Base-by-base conservation (phyloP, 1,284 basidiomycete genomes). In the Puccinia novopanici region DNA sequence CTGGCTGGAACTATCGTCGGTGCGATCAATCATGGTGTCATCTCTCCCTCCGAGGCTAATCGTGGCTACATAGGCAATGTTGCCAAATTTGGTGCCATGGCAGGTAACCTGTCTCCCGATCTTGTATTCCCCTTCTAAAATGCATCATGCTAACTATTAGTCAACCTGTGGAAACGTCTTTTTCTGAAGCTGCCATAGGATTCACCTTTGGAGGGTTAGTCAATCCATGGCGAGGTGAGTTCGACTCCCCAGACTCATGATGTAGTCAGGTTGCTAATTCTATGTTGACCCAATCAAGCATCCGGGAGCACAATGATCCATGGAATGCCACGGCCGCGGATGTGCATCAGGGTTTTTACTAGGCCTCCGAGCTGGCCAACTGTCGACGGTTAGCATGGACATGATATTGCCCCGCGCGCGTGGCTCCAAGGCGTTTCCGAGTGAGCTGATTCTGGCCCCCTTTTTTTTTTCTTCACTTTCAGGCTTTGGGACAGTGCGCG, bases 261-360 rank as follows among this genome's bases (percentile, higher is more conserved):
- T 40, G 24, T 34, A 59, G 37, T 59, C 4, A 55, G 37, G 37
- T 27, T 27, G 0, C 6, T 6, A 19, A 55, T n/a, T 34, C 63
- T 61, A 27, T 34, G 15, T 67, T 27, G 12, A 10, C 27, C 40
- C 10, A 40, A 27, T 13, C 42, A 3, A 81, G 79, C 13, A 34
- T 81, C 17, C 71, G 79, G 8, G 52, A 81, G 30, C 19, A 81
- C 30, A 70, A 50, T 50, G 79, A 81, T 75, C 79, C 79, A 22
- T 81, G 79, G 79, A 81, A 81, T 42, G 72, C 72, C 12, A 65
- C 79, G n/a, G 57, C 72, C 0, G 79, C 72, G 22, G 79, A 27
- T 81, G 79, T 75, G 79, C 79, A n/a, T 72, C 79, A n/a, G 79
- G 79, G 34, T 81, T 81, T 30, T 34, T 81, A 57, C 42, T 81